Evolutionary conservation across 2,329 filamentous ascomycete genomes (phyloP).

Genomic region (Elsinoe necatrix): DNA sequence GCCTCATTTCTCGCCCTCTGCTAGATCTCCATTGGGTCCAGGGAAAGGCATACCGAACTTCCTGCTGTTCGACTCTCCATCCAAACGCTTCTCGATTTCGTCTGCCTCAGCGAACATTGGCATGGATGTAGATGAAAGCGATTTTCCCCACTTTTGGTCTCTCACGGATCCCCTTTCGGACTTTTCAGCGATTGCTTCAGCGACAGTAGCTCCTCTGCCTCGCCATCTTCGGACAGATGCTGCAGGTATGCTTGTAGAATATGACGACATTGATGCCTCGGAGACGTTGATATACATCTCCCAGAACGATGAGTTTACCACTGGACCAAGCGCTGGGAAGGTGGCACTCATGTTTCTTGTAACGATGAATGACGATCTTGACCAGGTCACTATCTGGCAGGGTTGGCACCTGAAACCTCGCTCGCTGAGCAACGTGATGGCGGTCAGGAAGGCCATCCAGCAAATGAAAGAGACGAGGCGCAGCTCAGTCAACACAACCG

Average conservation of each 20-base stretch:
- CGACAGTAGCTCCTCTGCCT: constrained; percentile 22
- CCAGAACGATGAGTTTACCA: constrained; percentile 49
- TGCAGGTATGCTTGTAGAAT: constrained; percentile 35
- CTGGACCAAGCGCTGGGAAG: constrained; percentile 33
- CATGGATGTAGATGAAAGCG: constrained; percentile 28
- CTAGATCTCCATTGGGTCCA: constrained; percentile 28
- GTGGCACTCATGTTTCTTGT: constrained; percentile 60
- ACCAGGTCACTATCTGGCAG: constrained; percentile 77
- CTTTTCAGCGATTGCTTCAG: constrained; percentile 68
- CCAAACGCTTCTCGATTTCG: constrained; percentile 7
- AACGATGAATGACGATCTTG: constrained; percentile 69
- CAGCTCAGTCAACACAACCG: constrained; percentile 53
- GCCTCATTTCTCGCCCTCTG: constrained; percentile 35
- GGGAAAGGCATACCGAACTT: constrained; percentile 2
- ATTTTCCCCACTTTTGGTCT: constrained; percentile 69
- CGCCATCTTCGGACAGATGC: constrained; percentile 14
- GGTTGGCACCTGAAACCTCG: constrained; percentile 67
- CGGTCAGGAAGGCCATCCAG: constrained; percentile 32
- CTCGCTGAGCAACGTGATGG: constrained; percentile 38
- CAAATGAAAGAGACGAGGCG: constrained; percentile 49
- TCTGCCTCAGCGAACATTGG: constrained; percentile 12
- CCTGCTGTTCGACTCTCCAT: constrained; percentile 2
- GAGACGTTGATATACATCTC: constrained; percentile 84
- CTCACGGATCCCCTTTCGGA: constrained; percentile 80
- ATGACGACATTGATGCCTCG: constrained; percentile 59